These are phyloP conservation scores for Phlyctochytrium planicorne DNA, from an alignment of 192 early-diverging fungal species.

Conservation along the genomic window DNA sequence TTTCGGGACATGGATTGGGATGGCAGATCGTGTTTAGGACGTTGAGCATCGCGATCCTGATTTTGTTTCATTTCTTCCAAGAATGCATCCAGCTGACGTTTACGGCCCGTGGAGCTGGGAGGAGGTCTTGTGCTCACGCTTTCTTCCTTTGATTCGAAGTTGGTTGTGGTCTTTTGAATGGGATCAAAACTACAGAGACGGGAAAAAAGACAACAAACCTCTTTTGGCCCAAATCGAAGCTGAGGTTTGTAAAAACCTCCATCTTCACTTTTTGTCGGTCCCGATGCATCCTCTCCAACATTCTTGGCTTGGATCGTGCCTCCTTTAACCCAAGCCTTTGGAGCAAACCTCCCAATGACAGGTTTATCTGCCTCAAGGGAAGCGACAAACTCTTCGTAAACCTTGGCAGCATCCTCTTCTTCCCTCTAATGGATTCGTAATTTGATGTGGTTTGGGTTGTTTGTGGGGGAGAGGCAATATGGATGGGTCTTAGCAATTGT, in stretches of 20 bases:
- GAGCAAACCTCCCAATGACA: slow-evolving; percentile 1
- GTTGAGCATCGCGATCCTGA: slow-evolving; percentile 66
- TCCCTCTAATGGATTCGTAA: slow-evolving; percentile 44
- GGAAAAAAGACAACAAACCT: too few relatives aligned
- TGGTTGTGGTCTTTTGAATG: too few relatives aligned
- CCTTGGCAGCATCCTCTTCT: slow-evolving; percentile 73
- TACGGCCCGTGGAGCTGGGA: slow-evolving; percentile 16
- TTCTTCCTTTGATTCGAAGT: neutral
- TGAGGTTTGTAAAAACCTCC: slow-evolving; percentile 30
- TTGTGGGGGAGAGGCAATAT: too few relatives aligned
- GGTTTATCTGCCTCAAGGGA: slow-evolving; percentile 68
- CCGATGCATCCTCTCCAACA: slow-evolving; percentile 12
- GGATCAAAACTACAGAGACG: too few relatives aligned
- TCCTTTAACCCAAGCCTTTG: slow-evolving; percentile 47
- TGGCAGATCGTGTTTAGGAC: slow-evolving; percentile 34
- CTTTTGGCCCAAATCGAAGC: slow-evolving; percentile 35
- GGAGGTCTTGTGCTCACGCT: too few relatives aligned
- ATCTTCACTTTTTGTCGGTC: slow-evolving; percentile 18
- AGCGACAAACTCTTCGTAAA: slow-evolving; percentile 77
- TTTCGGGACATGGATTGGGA: slow-evolving; percentile 21
- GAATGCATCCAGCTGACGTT: slow-evolving; percentile 81
- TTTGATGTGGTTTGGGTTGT: neutral
- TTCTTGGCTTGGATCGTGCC: slow-evolving; percentile 27
- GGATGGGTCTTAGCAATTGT: too few relatives aligned
- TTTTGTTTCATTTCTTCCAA: slow-evolving; percentile 81